Percentiles rank a stretch among this genome's conserved stretches.
Conservation (phyloP, 2,329 filamentous ascomycete genomes). For the Paramyrothecium roridum region DNA sequence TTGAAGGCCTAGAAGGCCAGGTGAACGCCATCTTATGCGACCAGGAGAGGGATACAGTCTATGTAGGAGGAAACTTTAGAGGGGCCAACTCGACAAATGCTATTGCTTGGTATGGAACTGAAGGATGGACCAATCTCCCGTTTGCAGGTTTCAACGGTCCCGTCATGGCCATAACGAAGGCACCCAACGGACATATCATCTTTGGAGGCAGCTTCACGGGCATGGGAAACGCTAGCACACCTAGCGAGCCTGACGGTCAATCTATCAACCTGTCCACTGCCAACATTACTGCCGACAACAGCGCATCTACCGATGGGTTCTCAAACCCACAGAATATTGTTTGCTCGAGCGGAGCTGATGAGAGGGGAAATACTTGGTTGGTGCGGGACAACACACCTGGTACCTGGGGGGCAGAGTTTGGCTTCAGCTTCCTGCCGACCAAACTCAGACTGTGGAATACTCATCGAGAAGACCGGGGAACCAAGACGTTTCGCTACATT, state of each 20-base stretch:
- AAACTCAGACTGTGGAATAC: slow-evolving; percentile 89
- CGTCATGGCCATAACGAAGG: slow-evolving; percentile 79
- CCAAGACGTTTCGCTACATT: slow-evolving; percentile 82
- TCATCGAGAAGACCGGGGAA: slow-evolving; percentile 76
- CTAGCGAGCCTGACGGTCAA: slow-evolving; percentile 68
- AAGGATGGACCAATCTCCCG: slow-evolving; percentile 75
- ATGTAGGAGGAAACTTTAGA: slow-evolving; percentile 84
- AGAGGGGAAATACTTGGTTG: slow-evolving; percentile 74
- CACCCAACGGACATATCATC: slow-evolving; percentile 77
- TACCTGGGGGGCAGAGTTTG: slow-evolving; percentile 79
- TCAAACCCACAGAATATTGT: slow-evolving; percentile 76
- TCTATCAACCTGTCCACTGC: slow-evolving; percentile 82
- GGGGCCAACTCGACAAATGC: slow-evolving; percentile 84
- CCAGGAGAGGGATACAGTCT: slow-evolving; percentile 71
- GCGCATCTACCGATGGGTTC: slow-evolving; percentile 61
- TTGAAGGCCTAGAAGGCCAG: slow-evolving; percentile 78
- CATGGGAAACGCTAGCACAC: slow-evolving; percentile 73
- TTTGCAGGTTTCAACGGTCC: slow-evolving; percentile 95
- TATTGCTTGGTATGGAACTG: slow-evolving; percentile 69
- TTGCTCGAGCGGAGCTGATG: slow-evolving; percentile 67
- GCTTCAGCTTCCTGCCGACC: slow-evolving; percentile 81
- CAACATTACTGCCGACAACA: slow-evolving; percentile 65
- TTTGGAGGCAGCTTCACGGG: slow-evolving; percentile 91
- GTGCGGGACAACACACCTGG: slow-evolving; percentile 72
- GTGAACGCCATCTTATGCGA: slow-evolving; percentile 86